Percentiles rank a stretch among this genome's conserved stretches.
phyloP scores from a whole-genome alignment of 2,329 filamentous ascomycete species.

The Hypomyces rosellus region DNA sequence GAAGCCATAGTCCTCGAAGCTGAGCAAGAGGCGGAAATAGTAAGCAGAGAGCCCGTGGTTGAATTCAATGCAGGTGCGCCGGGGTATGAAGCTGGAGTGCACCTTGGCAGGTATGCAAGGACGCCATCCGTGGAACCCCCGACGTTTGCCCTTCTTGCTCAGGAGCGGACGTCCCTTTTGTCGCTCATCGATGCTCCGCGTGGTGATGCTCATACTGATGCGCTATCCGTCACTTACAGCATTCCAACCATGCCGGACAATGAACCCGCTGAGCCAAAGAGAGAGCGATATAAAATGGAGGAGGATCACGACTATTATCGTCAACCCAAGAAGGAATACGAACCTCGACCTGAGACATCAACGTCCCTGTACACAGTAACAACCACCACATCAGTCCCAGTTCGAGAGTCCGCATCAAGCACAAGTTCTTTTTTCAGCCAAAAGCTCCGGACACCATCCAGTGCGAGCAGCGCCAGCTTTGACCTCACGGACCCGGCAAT shows the following conservation, averaged over 20 bases:
- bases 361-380: conserved; percentile 41
- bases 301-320: neutral
- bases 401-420: conserved; percentile 38
- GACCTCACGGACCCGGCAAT: conserved; percentile 52
- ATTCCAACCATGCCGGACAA: conserved; percentile 31
- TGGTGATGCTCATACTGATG: conserved; percentile 27
- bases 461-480: conserved; percentile 36
- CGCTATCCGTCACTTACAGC: conserved; percentile 35
- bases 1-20: conserved; percentile 41
- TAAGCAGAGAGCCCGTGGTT: conserved; percentile 12
- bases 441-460: conserved; percentile 40
- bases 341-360: conserved; percentile 39
- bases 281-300: conserved; percentile 3
- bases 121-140: conserved; percentile 59
- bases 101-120: conserved; percentile 42
- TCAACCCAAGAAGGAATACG: conserved; percentile 15
- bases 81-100: conserved; percentile 16
- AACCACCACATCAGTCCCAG: conserved; percentile 46
- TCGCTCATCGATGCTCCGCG: conserved; percentile 55
- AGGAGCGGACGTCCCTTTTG: conserved; percentile 52
- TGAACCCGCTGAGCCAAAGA: conserved; percentile 8
- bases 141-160: conserved; percentile 46
- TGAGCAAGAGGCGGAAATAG: conserved; percentile 20
- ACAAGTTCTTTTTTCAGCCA: conserved; percentile 37
- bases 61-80: conserved; percentile 11